Evolutionary conservation across 2,329 filamentous ascomycete species (phyloP).

Genomic region (Rugonectria rugulosa): DNA sequence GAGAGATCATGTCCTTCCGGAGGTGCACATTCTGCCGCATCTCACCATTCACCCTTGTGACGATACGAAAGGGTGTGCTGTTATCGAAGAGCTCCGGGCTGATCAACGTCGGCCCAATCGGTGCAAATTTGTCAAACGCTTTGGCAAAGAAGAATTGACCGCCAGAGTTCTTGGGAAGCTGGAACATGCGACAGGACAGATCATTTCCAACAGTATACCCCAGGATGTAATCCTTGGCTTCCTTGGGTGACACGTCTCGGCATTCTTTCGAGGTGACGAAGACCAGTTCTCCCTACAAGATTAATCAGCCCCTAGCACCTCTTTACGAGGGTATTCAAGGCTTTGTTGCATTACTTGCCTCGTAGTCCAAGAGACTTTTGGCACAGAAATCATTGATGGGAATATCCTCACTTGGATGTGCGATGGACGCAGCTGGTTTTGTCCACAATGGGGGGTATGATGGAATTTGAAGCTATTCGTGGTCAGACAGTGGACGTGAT

Average conservation of each 20-base stretch:
- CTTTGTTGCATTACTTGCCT: neutral
- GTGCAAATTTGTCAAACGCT: slow-evolving; percentile 7
- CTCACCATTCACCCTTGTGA: neutral
- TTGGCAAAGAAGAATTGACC: slow-evolving; percentile 2
- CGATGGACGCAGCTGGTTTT: neutral
- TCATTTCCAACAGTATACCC: slow-evolving; percentile 4
- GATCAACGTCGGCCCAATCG: neutral
- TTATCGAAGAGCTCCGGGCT: neutral
- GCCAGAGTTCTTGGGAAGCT: neutral
- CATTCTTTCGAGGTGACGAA: neutral
- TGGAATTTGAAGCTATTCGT: neutral
- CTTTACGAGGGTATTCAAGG: neutral
- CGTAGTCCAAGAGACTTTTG: neutral
- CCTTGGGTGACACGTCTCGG: neutral
- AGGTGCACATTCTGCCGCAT: neutral
- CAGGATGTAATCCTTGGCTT: neutral
- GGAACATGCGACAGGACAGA: neutral
- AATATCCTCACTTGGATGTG: neutral
- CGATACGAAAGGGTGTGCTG: neutral
- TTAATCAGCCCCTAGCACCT: neutral
- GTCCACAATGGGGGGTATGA: neutral
- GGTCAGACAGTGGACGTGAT: neutral
- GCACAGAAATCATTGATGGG: neutral
- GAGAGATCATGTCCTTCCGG: neutral
- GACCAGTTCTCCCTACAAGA: neutral